A percentile compares a stretch with the other conserved stretches of the same genome.
Evolutionary conservation across 768 basidiomycete genomes (phyloP).

Genomic region (Pulveroboletus sp.): DNA sequence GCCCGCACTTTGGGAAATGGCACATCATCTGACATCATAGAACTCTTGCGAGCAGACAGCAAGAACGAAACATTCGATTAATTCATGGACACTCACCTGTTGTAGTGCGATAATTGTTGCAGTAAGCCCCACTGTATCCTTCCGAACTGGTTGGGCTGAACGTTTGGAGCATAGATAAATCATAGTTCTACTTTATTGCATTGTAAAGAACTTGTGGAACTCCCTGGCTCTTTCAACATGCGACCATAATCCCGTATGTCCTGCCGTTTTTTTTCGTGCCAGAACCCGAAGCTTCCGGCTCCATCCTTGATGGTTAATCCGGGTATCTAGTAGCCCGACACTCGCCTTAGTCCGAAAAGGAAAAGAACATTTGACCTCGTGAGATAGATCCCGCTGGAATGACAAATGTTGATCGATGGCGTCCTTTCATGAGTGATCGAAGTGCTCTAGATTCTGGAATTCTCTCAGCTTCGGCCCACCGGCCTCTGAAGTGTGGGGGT

Average conservation of each 20-base stretch:
- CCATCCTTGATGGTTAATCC: neutral
- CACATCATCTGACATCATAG: conserved; percentile 7
- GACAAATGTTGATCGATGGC: neutral
- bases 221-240: neutral
- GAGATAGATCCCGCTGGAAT: conserved; percentile 1
- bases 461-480: neutral
- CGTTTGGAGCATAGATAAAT: too few relatives aligned
- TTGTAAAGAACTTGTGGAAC: neutral
- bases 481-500: conserved; percentile 4
- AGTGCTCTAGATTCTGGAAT: neutral
- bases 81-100: conserved; percentile 1
- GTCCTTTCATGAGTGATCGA: conserved; percentile 1
- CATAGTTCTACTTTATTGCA: neutral
- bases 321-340: neutral
- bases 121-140: conserved; percentile 12
- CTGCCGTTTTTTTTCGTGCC: neutral
- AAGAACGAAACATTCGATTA: conserved; percentile 20
- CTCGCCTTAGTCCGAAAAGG: neutral
- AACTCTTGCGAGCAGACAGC: conserved; percentile 11
- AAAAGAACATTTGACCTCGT: conserved; percentile 1
- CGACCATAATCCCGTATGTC: neutral
- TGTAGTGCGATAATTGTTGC: conserved; percentile 4
- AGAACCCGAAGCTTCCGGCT: conserved; percentile 13
- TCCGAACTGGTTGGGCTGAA: neutral
- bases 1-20: conserved; percentile 1